A percentile compares a stretch with the other conserved stretches of the same genome.
Evolutionary conservation across 2,329 filamentous ascomycete species (phyloP).

Genomic region (Botrytis porri): DNA sequence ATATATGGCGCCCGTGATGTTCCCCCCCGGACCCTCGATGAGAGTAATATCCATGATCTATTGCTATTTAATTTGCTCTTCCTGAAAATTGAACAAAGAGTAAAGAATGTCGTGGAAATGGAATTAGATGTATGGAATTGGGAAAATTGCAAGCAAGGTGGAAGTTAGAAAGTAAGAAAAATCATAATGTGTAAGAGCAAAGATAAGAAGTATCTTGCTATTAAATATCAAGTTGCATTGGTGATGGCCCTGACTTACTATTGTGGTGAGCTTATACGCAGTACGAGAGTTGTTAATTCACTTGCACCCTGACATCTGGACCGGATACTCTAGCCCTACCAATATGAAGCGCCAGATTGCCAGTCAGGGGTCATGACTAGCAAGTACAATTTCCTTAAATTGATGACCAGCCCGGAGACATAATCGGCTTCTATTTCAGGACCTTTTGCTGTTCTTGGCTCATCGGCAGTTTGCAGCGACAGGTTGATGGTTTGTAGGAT

Average conservation of each 20-base stretch:
- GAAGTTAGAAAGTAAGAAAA: neutral
- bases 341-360: neutral
- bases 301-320: neutral
- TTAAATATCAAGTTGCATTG: neutral
- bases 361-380: neutral
- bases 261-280: neutral
- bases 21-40: neutral
- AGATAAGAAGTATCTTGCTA: neutral
- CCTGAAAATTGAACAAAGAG: neutral
- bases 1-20: neutral
- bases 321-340: neutral
- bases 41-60: neutral
- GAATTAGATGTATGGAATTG: neutral
- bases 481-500: neutral
- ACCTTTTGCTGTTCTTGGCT: neutral
- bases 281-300: neutral
- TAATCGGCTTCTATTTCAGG: neutral
- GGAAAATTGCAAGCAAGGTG: neutral
- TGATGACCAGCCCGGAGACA: neutral
- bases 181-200: neutral
- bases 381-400: neutral
- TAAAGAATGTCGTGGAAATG: neutral
- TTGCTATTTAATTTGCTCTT: neutral
- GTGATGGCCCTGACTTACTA: neutral
- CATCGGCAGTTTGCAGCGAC: neutral